phyloP scores from a whole-genome alignment of 1,139 yeast genomes.

The Yamadazyma mexicana region DNA sequence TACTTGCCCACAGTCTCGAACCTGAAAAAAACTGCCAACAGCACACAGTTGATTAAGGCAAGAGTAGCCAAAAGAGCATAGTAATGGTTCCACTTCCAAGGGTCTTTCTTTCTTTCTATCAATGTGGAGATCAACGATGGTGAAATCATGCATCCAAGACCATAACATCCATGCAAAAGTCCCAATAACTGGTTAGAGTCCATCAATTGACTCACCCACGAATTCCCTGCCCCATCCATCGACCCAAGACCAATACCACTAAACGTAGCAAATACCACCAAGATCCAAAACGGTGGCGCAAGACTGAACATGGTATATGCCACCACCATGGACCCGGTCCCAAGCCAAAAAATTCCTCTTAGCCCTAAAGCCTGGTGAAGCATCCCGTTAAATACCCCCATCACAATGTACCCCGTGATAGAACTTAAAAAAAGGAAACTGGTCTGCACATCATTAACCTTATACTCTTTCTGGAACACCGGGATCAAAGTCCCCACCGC shows the following conservation, averaged over 20 bases:
- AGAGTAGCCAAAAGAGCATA: slow-evolving; percentile 37
- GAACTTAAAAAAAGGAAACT: slow-evolving; percentile 36
- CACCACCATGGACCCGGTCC: slow-evolving; percentile 30
- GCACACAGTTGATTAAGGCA: slow-evolving; percentile 9
- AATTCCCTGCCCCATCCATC: slow-evolving; percentile 59
- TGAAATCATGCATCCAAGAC: slow-evolving; percentile 65
- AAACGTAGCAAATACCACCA: slow-evolving; percentile 37
- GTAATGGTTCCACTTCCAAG: slow-evolving; percentile 51
- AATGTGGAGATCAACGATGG: slow-evolving; percentile 58
- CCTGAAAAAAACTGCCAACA: slow-evolving; percentile 32
- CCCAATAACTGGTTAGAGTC: slow-evolving; percentile 68
- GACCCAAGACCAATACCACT: slow-evolving; percentile 63
- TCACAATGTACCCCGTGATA: slow-evolving; percentile 38
- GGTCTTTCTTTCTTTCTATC: slow-evolving; percentile 29
- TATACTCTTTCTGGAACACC: slow-evolving; percentile 42
- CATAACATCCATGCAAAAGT: slow-evolving; percentile 65
- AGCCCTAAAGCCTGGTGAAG: slow-evolving; percentile 36
- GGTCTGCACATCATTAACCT: slow-evolving; percentile 41
- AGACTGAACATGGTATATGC: slow-evolving; percentile 28
- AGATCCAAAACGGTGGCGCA: slow-evolving; percentile 38
- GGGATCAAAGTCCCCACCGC: slow-evolving; percentile 59
- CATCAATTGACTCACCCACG: slow-evolving; percentile 56
- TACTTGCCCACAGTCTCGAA: slow-evolving; percentile 59
- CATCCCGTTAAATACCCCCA: slow-evolving; percentile 37
- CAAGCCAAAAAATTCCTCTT: slow-evolving; percentile 38